phyloP scores from a whole-genome alignment of 129 eudicot species.

The Scalesia atractyloides region DNA sequence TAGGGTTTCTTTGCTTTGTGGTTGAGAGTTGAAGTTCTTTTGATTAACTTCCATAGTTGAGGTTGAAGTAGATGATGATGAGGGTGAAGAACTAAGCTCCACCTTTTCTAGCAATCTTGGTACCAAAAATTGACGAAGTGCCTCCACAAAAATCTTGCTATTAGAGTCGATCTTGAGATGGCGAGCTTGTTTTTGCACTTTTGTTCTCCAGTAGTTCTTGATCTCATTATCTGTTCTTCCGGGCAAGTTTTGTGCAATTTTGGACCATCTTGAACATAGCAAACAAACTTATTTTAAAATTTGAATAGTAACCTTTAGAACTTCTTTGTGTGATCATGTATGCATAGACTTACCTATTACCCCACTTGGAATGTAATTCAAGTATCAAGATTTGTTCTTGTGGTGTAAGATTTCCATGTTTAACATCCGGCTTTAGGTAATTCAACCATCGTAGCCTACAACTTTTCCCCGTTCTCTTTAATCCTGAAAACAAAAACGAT shows the following conservation, averaged over 20 bases:
- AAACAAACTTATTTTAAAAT: constrained; percentile 8
- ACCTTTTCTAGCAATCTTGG: constrained; percentile 77
- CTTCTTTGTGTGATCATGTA: constrained; percentile 2
- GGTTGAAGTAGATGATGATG: constrained; percentile 38
- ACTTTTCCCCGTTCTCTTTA: constrained; percentile 92
- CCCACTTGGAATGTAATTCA: constrained; percentile 55
- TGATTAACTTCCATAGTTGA: constrained; percentile 32
- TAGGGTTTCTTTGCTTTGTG: constrained; percentile 21
- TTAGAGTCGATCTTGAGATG: constrained; percentile 79
- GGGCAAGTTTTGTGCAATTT: constrained; percentile 44
- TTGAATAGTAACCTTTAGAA: not conserved
- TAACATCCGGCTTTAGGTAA: constrained; percentile 42
- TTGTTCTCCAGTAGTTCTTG: constrained; percentile 95
- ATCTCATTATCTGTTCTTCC: constrained; percentile 73
- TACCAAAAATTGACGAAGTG: constrained; percentile 61
- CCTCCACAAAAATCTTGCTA: constrained; percentile 76
- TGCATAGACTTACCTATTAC: constrained; percentile 45
- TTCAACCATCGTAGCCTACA: constrained; percentile 54
- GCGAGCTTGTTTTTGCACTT: constrained; percentile 94
- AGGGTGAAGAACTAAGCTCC: constrained; percentile 52
- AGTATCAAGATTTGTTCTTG: constrained; percentile 47
- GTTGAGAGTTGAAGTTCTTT: constrained; percentile 20
- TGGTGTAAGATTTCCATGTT: constrained; percentile 49
- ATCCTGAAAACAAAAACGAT: constrained; percentile 41
- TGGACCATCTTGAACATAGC: constrained; percentile 40